Evolutionary conservation across 345 rosid genomes (phyloP).

Genomic region (Lagerstroemia speciosa): DNA sequence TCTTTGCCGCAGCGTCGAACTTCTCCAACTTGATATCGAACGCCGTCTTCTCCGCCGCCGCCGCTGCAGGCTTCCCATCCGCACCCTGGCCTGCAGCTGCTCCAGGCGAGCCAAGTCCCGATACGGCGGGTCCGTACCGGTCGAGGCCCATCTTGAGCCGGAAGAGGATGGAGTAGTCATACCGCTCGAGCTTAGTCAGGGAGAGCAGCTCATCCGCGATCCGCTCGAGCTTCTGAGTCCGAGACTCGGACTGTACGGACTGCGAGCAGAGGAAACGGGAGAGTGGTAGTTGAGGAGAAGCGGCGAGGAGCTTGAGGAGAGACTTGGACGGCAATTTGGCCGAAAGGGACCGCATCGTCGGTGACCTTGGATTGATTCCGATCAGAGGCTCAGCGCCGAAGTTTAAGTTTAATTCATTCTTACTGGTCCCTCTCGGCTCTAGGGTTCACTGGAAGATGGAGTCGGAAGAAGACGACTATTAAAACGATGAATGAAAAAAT

Average conservation of each 20-base stretch:
- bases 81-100: slow-evolving; percentile 20
- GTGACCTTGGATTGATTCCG: background rate
- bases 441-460: background rate
- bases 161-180: slow-evolving; percentile 70
- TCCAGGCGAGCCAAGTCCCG: slow-evolving; percentile 21
- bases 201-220: slow-evolving; percentile 66
- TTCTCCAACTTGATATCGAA: slow-evolving; percentile 90
- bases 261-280: slow-evolving; percentile 21
- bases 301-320: slow-evolving; percentile 15
- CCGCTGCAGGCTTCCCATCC: slow-evolving; percentile 25
- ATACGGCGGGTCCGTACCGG: slow-evolving; percentile 48
- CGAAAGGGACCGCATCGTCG: background rate
- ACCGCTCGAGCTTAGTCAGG: slow-evolving; percentile 61
- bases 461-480: too few relatives aligned
- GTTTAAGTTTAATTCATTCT: background rate
- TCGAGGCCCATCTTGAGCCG: slow-evolving; percentile 60
- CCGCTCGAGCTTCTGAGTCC: slow-evolving; percentile 73
- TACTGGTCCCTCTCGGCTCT: background rate
- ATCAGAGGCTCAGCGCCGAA: background rate
- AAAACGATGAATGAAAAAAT: too few relatives aligned
- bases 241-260: slow-evolving; percentile 24
- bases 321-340: slow-evolving; percentile 16
- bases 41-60: slow-evolving; percentile 57
- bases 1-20: slow-evolving; percentile 31
- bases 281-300: slow-evolving; percentile 1